Evolutionary conservation across 805 yeast species (phyloP), one percentile per base, ranked within the genome.

Genomic region (Ogataea pignaliae): DNA sequence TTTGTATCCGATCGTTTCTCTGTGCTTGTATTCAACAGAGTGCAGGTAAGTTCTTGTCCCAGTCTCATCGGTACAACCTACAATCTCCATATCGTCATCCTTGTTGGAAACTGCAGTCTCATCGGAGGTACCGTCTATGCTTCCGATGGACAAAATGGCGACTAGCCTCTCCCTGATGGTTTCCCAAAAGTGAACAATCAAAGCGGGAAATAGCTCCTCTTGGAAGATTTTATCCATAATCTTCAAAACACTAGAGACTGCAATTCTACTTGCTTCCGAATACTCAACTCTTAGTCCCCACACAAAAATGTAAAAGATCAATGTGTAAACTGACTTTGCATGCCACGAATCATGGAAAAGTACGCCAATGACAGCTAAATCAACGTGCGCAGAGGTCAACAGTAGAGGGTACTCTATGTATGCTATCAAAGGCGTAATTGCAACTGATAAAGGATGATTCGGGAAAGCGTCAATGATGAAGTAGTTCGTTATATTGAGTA

Each of bases 271-370:
- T 3, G 66, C 63, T n/a, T 60, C 62, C 3, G 68, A 64, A 41
- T 58, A 62, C 42, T 70, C 75, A 36, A 65, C 61, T 40, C 73
- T 56, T 31, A 70, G 46, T 0, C 60, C 58, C 73, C 72, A 71
- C 11, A 68, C 54, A 36, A 65, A 60, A 2, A 48, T 31, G 48
- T 68, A 71, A 29, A 69, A 60, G 8, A 60, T 51, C 14, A 68
- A 48, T 1, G 68, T 63, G 47, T 66, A 69, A 3, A 55, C 50
- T 10, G 63, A 61, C 0, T 46, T 46, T 11, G 44, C 29, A 1
- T 37, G 29, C n/a, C 44, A 39, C 8, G 68, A 46, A 43, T 70
- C 73, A 16, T 45, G 47, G 8, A 53, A 26, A 39, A 71, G 50
- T 2, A 59, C 29, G 1, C 49, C 57, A 37, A 70, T 60, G 6